Evolutionary conservation across 2,329 filamentous ascomycete species (phyloP).

Genomic region (Neurospora sp.): DNA sequence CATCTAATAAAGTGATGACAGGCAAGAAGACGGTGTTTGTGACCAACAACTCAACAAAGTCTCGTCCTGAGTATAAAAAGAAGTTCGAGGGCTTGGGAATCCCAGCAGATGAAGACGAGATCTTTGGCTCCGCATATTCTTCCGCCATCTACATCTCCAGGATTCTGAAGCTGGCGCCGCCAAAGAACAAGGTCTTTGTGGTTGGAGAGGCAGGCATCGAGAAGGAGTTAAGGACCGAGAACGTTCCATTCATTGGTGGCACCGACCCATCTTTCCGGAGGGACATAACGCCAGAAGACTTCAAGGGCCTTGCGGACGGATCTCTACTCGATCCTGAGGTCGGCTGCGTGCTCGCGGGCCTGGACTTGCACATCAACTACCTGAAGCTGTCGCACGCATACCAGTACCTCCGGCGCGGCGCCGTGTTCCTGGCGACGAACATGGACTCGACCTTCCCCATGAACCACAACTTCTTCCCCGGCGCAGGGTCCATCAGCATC

Average conservation of each 20-base stretch:
- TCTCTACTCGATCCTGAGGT: conserved; percentile 77
- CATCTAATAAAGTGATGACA: conserved; percentile 24
- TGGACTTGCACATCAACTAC: conserved; percentile 95
- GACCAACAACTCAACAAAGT: conserved; percentile 98
- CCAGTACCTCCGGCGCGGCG: conserved; percentile 76
- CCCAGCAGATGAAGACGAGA: conserved; percentile 70
- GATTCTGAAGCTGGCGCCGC: conserved; percentile 68
- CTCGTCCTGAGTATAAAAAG: conserved; percentile 81
- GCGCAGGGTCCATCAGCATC: conserved; percentile 73
- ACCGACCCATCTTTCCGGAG: conserved; percentile 70
- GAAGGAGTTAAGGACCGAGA: conserved; percentile 72
- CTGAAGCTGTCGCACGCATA: conserved; percentile 77
- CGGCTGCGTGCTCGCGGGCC: conserved; percentile 75
- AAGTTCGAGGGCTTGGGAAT: conserved; percentile 80
- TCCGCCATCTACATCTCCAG: conserved; percentile 91
- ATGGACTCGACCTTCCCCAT: conserved; percentile 82
- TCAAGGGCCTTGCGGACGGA: conserved; percentile 63
- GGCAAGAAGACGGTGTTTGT: conserved; percentile 93
- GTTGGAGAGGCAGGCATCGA: conserved; percentile 89
- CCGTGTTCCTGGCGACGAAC: conserved; percentile 86
- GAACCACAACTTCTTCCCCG: conserved; percentile 76
- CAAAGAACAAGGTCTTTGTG: conserved; percentile 88
- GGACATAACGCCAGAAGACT: conserved; percentile 74
- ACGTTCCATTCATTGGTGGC: conserved; percentile 72
- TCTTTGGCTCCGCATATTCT: conserved; percentile 93